A percentile compares a stretch with the other conserved stretches of the same genome.
Conservation (phyloP, 768 basidiomycete genomes). For the Mrakia frigida region DNA sequence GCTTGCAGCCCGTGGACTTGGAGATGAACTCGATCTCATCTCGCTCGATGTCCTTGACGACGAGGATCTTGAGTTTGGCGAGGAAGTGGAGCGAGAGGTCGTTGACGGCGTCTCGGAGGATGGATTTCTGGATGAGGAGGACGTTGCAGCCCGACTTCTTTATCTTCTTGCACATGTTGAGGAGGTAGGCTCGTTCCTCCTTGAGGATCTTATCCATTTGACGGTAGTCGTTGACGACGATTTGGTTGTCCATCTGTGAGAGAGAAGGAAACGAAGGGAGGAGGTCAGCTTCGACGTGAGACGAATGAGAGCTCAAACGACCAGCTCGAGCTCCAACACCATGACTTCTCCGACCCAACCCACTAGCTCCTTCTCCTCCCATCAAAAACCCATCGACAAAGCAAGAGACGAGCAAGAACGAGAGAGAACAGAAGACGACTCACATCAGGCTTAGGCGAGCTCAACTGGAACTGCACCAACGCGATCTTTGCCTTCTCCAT, state of each 20-base stretch:
- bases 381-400: background rate
- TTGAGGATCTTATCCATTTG: conserved; percentile 99
- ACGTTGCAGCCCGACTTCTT: conserved; percentile 99
- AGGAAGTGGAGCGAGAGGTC: conserved; percentile 96
- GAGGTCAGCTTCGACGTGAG: background rate
- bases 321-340: background rate
- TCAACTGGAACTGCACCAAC: conserved; percentile 96
- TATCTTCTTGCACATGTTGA: conserved; percentile 98
- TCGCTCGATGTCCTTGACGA: conserved; percentile 94
- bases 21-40: conserved; percentile 97
- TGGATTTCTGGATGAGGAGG: conserved; percentile 96
- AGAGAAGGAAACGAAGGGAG: background rate
- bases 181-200: conserved; percentile 94
- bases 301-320: background rate
- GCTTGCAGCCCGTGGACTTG: conserved; percentile 90
- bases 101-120: conserved; percentile 97
- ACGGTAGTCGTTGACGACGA: conserved; percentile 97
- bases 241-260: conserved; percentile 95
- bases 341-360: background rate
- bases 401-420: background rate
- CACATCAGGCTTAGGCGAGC: conserved; percentile 95
- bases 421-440: conserved; percentile 39
- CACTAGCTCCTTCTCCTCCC: background rate
- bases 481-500: conserved; percentile 99
- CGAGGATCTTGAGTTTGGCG: conserved; percentile 91